Evolutionary conservation across 768 basidiomycete species (phyloP).

Genomic region (Butyriboletus loyo): DNA sequence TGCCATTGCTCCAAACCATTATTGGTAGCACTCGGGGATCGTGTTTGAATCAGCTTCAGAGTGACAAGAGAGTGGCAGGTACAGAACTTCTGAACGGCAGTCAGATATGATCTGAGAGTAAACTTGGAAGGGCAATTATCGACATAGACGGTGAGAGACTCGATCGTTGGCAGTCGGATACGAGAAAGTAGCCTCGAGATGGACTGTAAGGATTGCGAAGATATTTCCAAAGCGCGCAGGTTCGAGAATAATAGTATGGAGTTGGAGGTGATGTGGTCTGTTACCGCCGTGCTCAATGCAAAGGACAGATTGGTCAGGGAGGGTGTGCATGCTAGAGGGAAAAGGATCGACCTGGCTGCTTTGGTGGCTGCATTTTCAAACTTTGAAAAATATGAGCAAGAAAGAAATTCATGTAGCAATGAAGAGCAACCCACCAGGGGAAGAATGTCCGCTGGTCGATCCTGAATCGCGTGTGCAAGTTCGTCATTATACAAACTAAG

Average conservation of each 20-base stretch:
- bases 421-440: conserved; percentile 60
- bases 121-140: conserved; percentile 9
- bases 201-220: not conserved
- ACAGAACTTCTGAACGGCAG: conserved; percentile 7
- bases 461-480: conserved; percentile 87
- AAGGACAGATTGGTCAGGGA: conserved; percentile 12
- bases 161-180: conserved; percentile 3
- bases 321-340: conserved; percentile 59
- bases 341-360: conserved; percentile 79
- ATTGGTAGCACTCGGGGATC: not conserved
- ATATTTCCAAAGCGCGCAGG: conserved; percentile 11
- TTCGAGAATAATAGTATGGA: conserved; percentile 2
- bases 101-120: conserved; percentile 6
- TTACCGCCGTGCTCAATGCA: not conserved
- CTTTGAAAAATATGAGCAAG: conserved; percentile 37
- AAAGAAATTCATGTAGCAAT: not conserved
- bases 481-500: conserved; percentile 88
- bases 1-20: not conserved
- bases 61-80: not conserved
- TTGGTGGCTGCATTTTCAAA: conserved; percentile 90
- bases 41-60: conserved; percentile 11
- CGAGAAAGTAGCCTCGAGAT: conserved; percentile 1
- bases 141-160: conserved; percentile 7
- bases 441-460: conserved; percentile 82
- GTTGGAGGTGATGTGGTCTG: conserved; percentile 2